phyloP scores from a whole-genome alignment of 768 basidiomycete genomes.

The Kwoniella dendrophila region DNA sequence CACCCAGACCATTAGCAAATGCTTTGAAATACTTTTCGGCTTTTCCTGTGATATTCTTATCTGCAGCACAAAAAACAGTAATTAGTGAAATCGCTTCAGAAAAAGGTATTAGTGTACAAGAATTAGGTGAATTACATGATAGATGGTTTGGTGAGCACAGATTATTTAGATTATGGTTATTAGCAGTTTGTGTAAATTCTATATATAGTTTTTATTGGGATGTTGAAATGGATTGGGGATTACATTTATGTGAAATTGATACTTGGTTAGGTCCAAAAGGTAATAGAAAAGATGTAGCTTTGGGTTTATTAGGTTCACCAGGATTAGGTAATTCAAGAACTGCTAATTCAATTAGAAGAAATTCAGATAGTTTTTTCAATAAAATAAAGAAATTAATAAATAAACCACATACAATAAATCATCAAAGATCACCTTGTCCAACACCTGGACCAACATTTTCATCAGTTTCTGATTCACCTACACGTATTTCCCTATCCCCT shows the following conservation, averaged over 20 bases:
- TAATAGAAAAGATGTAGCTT: constrained; percentile 6
- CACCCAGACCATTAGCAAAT: constrained; percentile 77
- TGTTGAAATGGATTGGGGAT: constrained; percentile 95
- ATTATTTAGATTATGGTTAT: constrained; percentile 82
- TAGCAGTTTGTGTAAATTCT: constrained; percentile 83
- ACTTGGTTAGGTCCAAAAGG: constrained; percentile 48
- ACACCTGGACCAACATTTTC: constrained; percentile 31
- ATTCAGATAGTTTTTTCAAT: background rate
- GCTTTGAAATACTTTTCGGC: constrained; percentile 95
- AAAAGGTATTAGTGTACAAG: constrained; percentile 58
- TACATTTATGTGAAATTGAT: constrained; percentile 66
- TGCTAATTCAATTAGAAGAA: background rate
- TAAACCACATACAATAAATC: constrained; percentile 17
- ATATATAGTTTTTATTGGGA: constrained; percentile 99
- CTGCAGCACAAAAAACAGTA: constrained; percentile 80
- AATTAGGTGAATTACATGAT: constrained; percentile 57
- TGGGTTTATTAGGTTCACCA: constrained; percentile 10
- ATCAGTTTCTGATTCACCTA: background rate
- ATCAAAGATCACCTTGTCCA: constrained; percentile 42
- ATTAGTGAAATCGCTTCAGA: constrained; percentile 64
- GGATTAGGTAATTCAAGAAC: constrained; percentile 3
- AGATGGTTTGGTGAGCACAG: constrained; percentile 74
- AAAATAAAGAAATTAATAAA: constrained; percentile 20
- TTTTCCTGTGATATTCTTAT: constrained; percentile 93
- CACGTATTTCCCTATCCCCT: constrained; percentile 5